Evolutionary conservation across 2,329 filamentous ascomycete species (phyloP), one percentile per base, ranked within the genome.

Genomic region (Cladosporium sp.): DNA sequence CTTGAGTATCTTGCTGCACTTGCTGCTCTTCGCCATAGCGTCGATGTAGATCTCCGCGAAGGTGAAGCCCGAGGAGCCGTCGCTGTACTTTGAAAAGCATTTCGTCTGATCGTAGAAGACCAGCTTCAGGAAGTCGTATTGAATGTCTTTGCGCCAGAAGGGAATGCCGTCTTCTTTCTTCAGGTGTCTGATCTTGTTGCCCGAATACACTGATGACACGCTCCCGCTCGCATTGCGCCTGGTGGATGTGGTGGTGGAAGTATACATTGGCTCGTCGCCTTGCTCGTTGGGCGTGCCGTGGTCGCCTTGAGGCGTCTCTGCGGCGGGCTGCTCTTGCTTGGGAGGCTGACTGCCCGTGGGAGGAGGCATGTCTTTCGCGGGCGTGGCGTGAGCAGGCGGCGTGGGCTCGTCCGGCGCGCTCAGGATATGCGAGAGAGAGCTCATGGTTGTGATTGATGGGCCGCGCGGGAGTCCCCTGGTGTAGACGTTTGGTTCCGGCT

Each of bases 31-130:
- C 3, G 93, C 90, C 92, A 98, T 97, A 56, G 93, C 92, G 71
- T 97, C 93, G 64, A 98, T 92, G 72, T 98, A 98, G 56, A 98
- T 82, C 69, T 97, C 91, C 56, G 93, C 91, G 69, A 98, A 98
- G 7, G 79, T 82, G 63, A 80, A 71, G 59, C 82, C 87, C 64
- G 87, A 84, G 64, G 85, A 84, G 53, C 80, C 80, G 61, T 95
- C 90, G 69, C 92, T 95, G 68, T 87, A 87, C 68, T 95, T 95
- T 66, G 89, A 95, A 69, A 98, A 98, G 66, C 90, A 90, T 58
- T 74, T 75, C 49, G 75, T 77, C 54, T 86, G 78, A 65, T 93
- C 81, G 65, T 91, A 85, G 67, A 95, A 93, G 58, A 95, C 84
- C 46, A 83, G 80, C 61, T 82, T 83, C 60, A 95, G 77, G 63